Percentiles rank a stretch among this genome's conserved stretches.
These are phyloP conservation scores for Chaetothyriales sp. DNA, from an alignment of 2,329 filamentous ascomycete species.

Conservation along the genomic window DNA sequence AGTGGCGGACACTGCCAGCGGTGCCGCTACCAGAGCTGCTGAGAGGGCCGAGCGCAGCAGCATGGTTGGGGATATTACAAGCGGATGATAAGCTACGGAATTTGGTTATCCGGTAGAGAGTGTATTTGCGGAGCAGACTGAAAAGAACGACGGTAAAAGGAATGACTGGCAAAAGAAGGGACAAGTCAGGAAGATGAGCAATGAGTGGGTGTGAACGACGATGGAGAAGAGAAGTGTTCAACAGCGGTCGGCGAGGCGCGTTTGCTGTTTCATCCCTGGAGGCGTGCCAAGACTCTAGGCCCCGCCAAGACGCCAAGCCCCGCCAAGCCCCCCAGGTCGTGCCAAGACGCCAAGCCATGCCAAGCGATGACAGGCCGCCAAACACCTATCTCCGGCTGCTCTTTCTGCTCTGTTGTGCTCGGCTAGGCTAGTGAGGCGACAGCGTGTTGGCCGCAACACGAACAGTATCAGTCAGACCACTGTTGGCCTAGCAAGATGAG, in stretches of 20 bases:
- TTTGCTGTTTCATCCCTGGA: background rate
- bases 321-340: no score
- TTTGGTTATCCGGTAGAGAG: background rate
- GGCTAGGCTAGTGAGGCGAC: no score
- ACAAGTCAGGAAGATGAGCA: no score
- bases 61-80: slow-evolving; percentile 26
- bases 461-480: no score
- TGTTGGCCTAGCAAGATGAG: slow-evolving; percentile 41
- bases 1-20: slow-evolving; percentile 36
- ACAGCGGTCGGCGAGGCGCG: background rate
- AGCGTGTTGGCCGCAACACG: no score
- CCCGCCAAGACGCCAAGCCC: background rate
- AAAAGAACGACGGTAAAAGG: slow-evolving; percentile 3
- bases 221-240: background rate
- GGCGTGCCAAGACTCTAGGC: background rate
- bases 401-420: background rate
- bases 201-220: no score
- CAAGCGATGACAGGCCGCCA: background rate
- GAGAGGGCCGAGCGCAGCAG: slow-evolving; percentile 30
- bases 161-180: slow-evolving; percentile 1
- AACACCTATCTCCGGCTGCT: background rate
- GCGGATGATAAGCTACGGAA: background rate
- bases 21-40: slow-evolving; percentile 30
- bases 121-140: background rate
- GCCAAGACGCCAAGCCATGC: background rate